These are phyloP conservation scores for Diplosphaera chodatii DNA, from an alignment of 139 green algal species.

Conservation along the genomic window DNA sequence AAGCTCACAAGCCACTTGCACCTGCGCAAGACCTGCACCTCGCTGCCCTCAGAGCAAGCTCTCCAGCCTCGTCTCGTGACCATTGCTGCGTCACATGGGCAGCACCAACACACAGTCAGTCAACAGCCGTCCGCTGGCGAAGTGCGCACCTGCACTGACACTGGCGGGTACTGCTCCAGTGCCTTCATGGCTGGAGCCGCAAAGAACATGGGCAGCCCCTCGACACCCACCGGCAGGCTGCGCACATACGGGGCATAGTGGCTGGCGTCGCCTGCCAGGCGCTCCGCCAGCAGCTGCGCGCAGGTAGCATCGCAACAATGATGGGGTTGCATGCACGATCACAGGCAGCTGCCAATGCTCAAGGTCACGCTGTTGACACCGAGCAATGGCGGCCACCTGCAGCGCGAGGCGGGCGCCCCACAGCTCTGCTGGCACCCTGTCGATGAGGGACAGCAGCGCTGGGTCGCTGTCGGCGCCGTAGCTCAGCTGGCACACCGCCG, in stretches of 20 bases:
- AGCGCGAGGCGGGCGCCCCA: constrained; percentile 61
- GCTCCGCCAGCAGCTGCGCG: constrained; percentile 43
- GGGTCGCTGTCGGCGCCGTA: constrained; percentile 44
- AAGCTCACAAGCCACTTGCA: constrained; percentile 62
- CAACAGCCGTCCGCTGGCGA: no score
- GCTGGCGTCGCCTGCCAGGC: constrained; percentile 34
- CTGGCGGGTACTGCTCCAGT: constrained; percentile 68
- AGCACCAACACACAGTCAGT: no score
- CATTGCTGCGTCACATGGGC: no score
- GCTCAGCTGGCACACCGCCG: constrained; percentile 48
- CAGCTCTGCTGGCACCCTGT: constrained; percentile 61
- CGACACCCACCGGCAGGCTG: constrained; percentile 52
- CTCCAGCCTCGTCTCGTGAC: no score
- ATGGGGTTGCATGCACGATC: no score
- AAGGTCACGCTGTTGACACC: no score
- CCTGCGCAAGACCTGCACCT: constrained; percentile 51
- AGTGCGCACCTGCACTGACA: constrained; percentile 51
- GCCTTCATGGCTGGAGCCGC: constrained; percentile 31
- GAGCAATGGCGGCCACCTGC: constrained; percentile 25
- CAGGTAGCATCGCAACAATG: no score
- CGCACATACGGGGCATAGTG: constrained; percentile 55
- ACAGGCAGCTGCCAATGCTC: no score
- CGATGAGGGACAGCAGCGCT: constrained; percentile 49
- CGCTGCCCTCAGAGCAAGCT: no score
- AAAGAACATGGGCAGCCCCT: constrained; percentile 78